phyloP scores from a whole-genome alignment of 139 green algal species.

The Chlamydomonas sp. region DNA sequence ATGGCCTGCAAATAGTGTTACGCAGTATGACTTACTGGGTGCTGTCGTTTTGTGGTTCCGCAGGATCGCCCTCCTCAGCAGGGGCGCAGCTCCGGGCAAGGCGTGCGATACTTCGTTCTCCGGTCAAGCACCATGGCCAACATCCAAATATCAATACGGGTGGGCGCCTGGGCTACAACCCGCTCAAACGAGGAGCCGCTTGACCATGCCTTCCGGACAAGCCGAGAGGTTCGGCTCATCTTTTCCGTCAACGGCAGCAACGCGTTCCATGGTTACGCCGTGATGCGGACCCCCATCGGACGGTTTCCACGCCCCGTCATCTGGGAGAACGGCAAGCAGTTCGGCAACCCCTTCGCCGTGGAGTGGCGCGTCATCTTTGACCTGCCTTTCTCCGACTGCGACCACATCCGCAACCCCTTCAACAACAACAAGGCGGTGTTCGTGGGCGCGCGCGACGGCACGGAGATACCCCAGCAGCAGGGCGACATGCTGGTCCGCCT shows the following conservation, averaged over 20 bases:
- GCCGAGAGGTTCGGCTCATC: slow-evolving; percentile 66
- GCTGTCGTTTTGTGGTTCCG: too few relatives aligned
- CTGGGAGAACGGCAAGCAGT: slow-evolving; percentile 47
- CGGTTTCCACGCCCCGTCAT: slow-evolving; percentile 30
- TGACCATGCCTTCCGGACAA: slow-evolving; percentile 63
- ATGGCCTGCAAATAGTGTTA: too few relatives aligned
- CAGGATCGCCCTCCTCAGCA: too few relatives aligned
- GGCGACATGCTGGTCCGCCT: slow-evolving; percentile 65
- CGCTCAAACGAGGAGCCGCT: slow-evolving; percentile 77
- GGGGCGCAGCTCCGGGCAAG: too few relatives aligned
- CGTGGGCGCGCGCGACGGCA: slow-evolving; percentile 66
- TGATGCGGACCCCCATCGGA: slow-evolving; percentile 60
- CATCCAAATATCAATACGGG: slow-evolving; percentile 63
- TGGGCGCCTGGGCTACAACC: slow-evolving; percentile 76
- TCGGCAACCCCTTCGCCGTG: slow-evolving; percentile 66
- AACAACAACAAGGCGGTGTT: slow-evolving; percentile 75
- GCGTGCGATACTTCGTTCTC: slow-evolving; percentile 75
- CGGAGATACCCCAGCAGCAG: slow-evolving; percentile 71
- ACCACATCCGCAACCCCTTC: slow-evolving; percentile 70
- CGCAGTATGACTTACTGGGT: too few relatives aligned
- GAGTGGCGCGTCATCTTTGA: slow-evolving; percentile 70
- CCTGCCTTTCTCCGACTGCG: slow-evolving; percentile 51
- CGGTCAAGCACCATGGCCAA: slow-evolving; percentile 72
- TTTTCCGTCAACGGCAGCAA: slow-evolving; percentile 78
- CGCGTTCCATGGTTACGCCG: slow-evolving; percentile 79